Evolutionary conservation across 495 filamentous ascomycete genomes (phyloP), one percentile per base, ranked within the genome.

Genomic region (Neurospora tetrasperma): DNA sequence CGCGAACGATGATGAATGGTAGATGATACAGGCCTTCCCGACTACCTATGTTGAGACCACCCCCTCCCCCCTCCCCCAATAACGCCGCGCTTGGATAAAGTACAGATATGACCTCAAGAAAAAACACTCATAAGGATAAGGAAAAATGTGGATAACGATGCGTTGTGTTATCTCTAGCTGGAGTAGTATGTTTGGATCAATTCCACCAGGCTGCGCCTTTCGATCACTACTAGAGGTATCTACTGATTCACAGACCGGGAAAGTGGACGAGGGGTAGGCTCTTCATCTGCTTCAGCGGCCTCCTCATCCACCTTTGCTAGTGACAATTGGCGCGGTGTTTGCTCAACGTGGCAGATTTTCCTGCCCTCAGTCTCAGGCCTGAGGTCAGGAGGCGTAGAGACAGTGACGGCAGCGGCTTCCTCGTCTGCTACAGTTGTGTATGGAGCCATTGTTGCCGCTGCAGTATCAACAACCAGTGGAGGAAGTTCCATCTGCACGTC

Each of bases 211-310:
- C 20, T 54, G 46, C 46, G 46, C 20, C 59, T 71, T n/a, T 16
- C 12, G 42, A 31, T 18, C 23, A 59, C 40, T 41, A 2, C 40
- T 4, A 18, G 10, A 38, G 20, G 9, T n/a, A 44, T 31, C 38
- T 41, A 73, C 42, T 73, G 74, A 27, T 75, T 74, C 18, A 31
- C 43, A 14, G 71, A 72, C 38, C 72, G 74, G 10, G 71, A 73
- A 1, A 73, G 75, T 18, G 78, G 74, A 4, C 78, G 77, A 14
- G 80, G 80, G 14, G 80, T 82, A 12, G 79, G 80, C 6, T 82
- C 78, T 6, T 78, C 74, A 42, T 82, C 80, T 35, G 27, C 54
- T 66, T 66, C 44, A 70, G 74, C 6, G 44, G 6, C 35, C 35
- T 41, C 12, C 20, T 59, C 73, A 70, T 40, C 71, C 9, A 38